Conservation (phyloP, 1,139 yeast species). For the Nematodospora anomalae region DNA sequence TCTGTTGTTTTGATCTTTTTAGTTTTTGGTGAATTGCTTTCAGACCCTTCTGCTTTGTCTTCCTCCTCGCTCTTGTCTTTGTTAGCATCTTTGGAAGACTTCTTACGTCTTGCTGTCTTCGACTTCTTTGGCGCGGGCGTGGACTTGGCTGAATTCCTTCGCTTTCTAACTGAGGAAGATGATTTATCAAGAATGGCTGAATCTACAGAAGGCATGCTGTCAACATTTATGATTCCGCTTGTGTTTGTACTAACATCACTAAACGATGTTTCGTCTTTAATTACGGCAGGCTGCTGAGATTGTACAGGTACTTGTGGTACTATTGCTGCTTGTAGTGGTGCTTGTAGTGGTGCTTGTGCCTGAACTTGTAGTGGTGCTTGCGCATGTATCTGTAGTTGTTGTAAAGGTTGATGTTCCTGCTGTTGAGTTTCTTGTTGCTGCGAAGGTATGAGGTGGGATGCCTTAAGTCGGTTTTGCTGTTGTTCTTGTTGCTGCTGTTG, state of each 20-base stretch:
- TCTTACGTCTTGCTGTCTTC: background rate
- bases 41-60: constrained; percentile 37
- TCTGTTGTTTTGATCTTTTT: constrained; percentile 14
- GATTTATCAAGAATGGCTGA: background rate
- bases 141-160: constrained; percentile 2
- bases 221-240: background rate
- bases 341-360: constrained; percentile 8
- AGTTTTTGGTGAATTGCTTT: constrained; percentile 1
- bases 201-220: background rate
- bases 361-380: constrained; percentile 13
- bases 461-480: too few relatives aligned
- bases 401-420: constrained; percentile 9
- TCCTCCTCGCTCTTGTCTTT: constrained; percentile 7
- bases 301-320: constrained; percentile 4
- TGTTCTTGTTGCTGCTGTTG: too few relatives aligned
- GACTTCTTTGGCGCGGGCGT: background rate
- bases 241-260: background rate
- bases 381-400: constrained; percentile 3
- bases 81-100: background rate
- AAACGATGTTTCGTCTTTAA: background rate
- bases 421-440: too few relatives aligned
- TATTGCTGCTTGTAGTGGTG: constrained; percentile 4
- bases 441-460: too few relatives aligned
- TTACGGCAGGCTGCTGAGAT: constrained; percentile 1
- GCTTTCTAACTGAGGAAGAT: background rate